phyloP scores from a whole-genome alignment of 805 yeast species.

The Cyberlindnera nakhonratchasimensis region DNA sequence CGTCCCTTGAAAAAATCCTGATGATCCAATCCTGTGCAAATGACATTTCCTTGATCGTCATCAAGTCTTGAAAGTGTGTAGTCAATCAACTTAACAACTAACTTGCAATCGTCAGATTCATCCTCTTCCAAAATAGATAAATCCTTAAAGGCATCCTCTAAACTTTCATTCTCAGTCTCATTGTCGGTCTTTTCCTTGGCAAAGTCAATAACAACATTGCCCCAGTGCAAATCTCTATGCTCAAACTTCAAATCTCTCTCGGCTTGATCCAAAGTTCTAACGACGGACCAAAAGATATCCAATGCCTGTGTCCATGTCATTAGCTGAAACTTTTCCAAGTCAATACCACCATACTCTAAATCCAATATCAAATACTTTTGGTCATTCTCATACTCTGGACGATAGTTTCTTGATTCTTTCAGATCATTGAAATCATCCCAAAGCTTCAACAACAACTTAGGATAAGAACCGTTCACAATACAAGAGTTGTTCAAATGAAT shows the following conservation, averaged over 20 bases:
- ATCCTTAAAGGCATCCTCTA: constrained; percentile 25
- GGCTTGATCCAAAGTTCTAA: constrained; percentile 44
- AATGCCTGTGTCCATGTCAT: constrained; percentile 37
- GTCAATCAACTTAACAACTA: constrained; percentile 51
- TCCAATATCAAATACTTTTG: constrained; percentile 35
- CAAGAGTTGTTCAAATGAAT: constrained; percentile 40
- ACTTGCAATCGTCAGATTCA: constrained; percentile 1
- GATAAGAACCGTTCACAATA: constrained; percentile 46
- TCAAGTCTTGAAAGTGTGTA: constrained; percentile 52
- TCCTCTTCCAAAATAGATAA: constrained; percentile 20
- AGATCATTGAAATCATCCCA: constrained; percentile 41
- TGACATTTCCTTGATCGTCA: constrained; percentile 27
- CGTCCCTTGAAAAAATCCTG: constrained; percentile 59
- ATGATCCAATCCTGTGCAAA: constrained; percentile 59
- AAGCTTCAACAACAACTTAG: constrained; percentile 36
- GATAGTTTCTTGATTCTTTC: constrained; percentile 31
- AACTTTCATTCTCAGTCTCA: constrained; percentile 2
- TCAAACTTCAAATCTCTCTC: constrained; percentile 56
- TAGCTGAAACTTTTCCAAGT: constrained; percentile 42
- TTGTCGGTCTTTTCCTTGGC: constrained; percentile 14
- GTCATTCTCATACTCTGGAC: constrained; percentile 37
- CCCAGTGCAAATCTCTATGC: constrained; percentile 69
- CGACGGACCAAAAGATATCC: constrained; percentile 53
- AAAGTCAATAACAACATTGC: constrained; percentile 50
- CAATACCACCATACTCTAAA: constrained; percentile 40